Percentiles rank a stretch among this genome's conserved stretches.
Conservation (phyloP, 305 asterid species). For the Fraxinus albicans region DNA sequence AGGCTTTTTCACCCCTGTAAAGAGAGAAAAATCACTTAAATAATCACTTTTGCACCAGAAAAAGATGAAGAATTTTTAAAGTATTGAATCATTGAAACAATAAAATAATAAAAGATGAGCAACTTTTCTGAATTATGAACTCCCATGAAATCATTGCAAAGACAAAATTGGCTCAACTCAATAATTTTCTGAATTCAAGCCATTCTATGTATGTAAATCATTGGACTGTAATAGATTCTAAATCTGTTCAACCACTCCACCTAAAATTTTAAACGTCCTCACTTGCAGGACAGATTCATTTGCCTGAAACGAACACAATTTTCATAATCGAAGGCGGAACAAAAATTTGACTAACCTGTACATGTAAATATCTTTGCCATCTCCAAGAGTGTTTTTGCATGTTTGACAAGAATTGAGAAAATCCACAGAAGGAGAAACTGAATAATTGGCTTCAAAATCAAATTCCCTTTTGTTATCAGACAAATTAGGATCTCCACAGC, state of each 20-base stretch:
- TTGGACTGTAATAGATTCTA: background rate
- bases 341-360: slow-evolving; percentile 51
- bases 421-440: slow-evolving; percentile 21
- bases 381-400: slow-evolving; percentile 48
- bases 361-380: slow-evolving; percentile 44
- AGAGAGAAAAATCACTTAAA: background rate
- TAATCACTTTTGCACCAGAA: background rate
- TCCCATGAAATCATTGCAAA: background rate
- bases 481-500: slow-evolving; percentile 32
- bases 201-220: background rate
- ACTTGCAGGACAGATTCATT: background rate
- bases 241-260: background rate
- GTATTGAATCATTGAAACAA: background rate
- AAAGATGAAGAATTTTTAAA: background rate
- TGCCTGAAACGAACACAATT: background rate
- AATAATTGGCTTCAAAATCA: slow-evolving; percentile 18
- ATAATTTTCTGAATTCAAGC: background rate
- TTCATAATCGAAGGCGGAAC: background rate
- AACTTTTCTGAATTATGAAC: background rate
- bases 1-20: slow-evolving; percentile 65
- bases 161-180: background rate
- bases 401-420: slow-evolving; percentile 52
- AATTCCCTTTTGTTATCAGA: slow-evolving; percentile 26
- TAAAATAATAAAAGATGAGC: background rate
- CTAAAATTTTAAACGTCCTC: background rate